Conservation (phyloP, 345 rosid genomes). For the Cardamine resedifolia region DNA sequence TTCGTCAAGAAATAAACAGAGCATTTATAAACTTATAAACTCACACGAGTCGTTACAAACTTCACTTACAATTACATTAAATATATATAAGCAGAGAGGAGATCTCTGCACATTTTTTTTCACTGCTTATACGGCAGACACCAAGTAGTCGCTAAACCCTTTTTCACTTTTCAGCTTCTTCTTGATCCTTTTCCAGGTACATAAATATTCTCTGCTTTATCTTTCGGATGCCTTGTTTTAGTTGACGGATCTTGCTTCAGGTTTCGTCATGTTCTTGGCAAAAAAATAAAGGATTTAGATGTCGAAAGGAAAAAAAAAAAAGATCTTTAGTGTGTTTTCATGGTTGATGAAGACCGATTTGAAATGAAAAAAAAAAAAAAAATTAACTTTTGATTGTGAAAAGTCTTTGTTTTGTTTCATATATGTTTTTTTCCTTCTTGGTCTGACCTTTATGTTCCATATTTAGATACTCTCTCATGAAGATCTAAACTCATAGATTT, state of each 20-base stretch:
- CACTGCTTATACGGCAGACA: constrained; percentile 11
- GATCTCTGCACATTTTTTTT: constrained; percentile 5
- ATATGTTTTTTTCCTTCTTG: constrained; percentile 3
- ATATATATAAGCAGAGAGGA: constrained; percentile 4
- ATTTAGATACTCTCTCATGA: neutral
- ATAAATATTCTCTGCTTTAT: constrained; percentile 14
- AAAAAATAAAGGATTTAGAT: neutral
- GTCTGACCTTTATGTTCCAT: neutral
- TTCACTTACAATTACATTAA: constrained; percentile 11
- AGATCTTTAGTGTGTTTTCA: constrained; percentile 4
- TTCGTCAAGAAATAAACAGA: constrained; percentile 31
- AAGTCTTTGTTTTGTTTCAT: neutral
- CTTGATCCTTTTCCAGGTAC: constrained; percentile 26
- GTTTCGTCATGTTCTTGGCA: constrained; percentile 1
- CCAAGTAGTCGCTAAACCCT: constrained; percentile 12
- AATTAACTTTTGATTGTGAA: neutral
- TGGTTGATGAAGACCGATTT: constrained; percentile 14
- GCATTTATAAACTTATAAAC: constrained; percentile 13
- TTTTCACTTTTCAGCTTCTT: constrained; percentile 26
- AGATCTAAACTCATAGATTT: too few relatives aligned
- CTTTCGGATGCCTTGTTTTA: neutral
- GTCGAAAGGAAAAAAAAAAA: neutral
- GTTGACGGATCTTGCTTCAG: constrained; percentile 21
- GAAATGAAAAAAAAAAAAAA: neutral
- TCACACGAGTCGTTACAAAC: constrained; percentile 7